phyloP scores from a whole-genome alignment of 768 basidiomycete genomes.

The Megacollybia marginata region DNA sequence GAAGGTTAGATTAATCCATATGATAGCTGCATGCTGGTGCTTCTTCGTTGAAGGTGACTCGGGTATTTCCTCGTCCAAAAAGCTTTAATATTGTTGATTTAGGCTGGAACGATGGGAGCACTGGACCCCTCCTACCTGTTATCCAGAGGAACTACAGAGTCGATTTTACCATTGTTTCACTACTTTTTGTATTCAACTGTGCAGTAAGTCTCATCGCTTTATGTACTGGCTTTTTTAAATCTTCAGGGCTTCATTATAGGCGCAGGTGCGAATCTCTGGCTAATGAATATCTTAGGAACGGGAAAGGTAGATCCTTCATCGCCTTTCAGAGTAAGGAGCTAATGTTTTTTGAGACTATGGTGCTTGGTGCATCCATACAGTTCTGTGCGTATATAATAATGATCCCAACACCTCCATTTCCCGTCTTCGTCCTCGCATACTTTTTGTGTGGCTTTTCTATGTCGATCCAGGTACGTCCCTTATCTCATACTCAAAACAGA shows the following conservation, averaged over 20 bases:
- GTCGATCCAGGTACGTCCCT: constrained; percentile 24
- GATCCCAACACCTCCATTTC: constrained; percentile 37
- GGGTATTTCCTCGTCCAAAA: too few relatives aligned
- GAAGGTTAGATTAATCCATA: background rate
- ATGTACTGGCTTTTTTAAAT: background rate
- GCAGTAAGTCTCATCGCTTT: constrained; percentile 14
- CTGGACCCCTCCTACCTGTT: constrained; percentile 48
- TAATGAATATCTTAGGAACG: constrained; percentile 38
- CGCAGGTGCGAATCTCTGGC: constrained; percentile 37
- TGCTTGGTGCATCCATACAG: constrained; percentile 1
- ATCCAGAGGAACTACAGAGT: constrained; percentile 47
- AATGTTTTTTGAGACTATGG: background rate
- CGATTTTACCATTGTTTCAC: constrained; percentile 5
- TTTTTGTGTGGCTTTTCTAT: constrained; percentile 36
- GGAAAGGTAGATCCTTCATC: constrained; percentile 30
- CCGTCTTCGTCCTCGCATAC: constrained; percentile 32
- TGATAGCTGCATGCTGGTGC: background rate
- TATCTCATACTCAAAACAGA: background rate
- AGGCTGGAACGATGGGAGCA: constrained; percentile 52
- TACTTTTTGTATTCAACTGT: constrained; percentile 35
- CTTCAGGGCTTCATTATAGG: constrained; percentile 41
- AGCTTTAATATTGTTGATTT: constrained; percentile 15
- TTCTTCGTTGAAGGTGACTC: constrained; percentile 16
- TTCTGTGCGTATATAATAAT: constrained; percentile 14
- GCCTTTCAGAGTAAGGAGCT: background rate